Evolutionary conservation across 2,329 filamentous ascomycete species (phyloP), one percentile per base, ranked within the genome.

Genomic region (Exophiala calicioides): DNA sequence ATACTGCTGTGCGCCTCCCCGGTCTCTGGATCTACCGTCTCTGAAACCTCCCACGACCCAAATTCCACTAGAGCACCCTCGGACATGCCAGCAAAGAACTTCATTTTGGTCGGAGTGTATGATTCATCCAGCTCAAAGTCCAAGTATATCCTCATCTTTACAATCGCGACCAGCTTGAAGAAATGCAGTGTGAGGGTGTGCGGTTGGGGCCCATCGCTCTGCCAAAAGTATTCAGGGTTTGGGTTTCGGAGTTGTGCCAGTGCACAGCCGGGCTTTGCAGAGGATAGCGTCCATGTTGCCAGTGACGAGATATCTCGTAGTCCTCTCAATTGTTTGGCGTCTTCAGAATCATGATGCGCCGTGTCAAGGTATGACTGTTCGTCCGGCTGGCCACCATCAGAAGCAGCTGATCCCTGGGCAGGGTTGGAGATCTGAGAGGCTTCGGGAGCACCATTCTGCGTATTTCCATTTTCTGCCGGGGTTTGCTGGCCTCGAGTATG

Each of bases 91-190:
- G 90, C 91, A 27, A 86, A 81, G 63, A 97, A 90, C 35, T 86
- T 75, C 61, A 98, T 94, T 60, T 90, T 88, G 1, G 90, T 97
- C 0, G 93, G 93, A 3, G 93, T 98, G 67, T 98, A 98, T 32
- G 87, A 93, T 69, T 98, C 93, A 67, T 98, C 93, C 43, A 88
- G 81, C 53, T 85, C 84, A 67, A 95, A 95, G 70, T 98, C 90
- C 33, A 98, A 83, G 58, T 86, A 68, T 38, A 78, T 55, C 59
- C 75, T 50, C 65, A 80, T 60, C 57, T 75, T 62, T 56, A 79
- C 56, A 64, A 82, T 55, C 45, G 74, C 58, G 57, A 77, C 62
- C 53, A 78, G 57, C 68, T 81, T 70, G 62, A 79, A 62, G 77
- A 86, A 73, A 73, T 84, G 81, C 2, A 84, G 73, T 45, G 78